Conservation (phyloP, 495 filamentous ascomycete genomes). For the Neurospora sp. region DNA sequence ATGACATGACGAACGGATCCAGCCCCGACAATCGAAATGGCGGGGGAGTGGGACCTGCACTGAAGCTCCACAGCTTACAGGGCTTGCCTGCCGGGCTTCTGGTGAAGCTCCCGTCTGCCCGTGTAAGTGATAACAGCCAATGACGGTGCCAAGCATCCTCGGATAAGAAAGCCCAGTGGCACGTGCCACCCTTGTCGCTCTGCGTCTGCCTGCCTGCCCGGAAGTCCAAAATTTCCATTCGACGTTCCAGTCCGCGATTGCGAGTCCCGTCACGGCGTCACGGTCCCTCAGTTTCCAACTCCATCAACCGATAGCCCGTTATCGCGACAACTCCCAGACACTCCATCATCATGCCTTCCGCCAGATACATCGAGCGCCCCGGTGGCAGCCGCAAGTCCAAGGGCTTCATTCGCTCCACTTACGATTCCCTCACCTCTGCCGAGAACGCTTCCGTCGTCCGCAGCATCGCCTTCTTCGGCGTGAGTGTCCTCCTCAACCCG, state of each 20-base stretch:
- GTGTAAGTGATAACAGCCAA: neutral
- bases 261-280: neutral
- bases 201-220: neutral
- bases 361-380: slow-evolving; percentile 20
- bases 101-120: too few relatives aligned
- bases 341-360: slow-evolving; percentile 27
- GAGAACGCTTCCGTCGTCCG: slow-evolving; percentile 69
- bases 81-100: neutral
- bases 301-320: neutral
- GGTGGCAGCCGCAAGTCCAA: slow-evolving; percentile 21
- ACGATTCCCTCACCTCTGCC: slow-evolving; percentile 54
- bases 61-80: neutral
- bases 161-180: neutral
- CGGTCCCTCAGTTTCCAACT: neutral
- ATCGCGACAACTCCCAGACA: neutral
- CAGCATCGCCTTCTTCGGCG: slow-evolving; percentile 62
- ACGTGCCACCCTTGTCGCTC: neutral
- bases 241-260: neutral
- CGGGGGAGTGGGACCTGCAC: neutral
- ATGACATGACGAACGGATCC: neutral
- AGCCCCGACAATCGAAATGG: neutral
- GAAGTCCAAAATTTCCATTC: neutral
- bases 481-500: slow-evolving; percentile 31
- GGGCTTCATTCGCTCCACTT: slow-evolving; percentile 36
- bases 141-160: neutral